Base-by-base conservation (phyloP, 2,329 filamentous ascomycete species). In the Sclerotinia nivalis region DNA sequence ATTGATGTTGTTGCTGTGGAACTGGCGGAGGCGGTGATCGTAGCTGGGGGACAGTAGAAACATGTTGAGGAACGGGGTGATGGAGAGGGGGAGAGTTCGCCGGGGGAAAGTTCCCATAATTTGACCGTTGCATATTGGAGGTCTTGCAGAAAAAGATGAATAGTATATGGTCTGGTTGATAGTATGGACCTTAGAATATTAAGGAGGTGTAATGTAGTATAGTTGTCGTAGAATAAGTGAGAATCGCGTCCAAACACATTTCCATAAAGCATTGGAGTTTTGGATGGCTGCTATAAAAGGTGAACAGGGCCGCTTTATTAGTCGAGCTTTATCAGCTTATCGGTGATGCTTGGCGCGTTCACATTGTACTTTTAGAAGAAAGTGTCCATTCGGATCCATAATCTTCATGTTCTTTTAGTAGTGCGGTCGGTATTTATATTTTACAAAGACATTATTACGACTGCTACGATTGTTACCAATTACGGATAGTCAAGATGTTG, bases 61-160 rank as follows among this genome's bases (percentile, higher is more conserved):
- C 95, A 85, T 99, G 96, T 82, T 99, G 96, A 72, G 96, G 96
- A 71, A 98, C 93, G 70, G 96, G 96, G 80, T 98, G 96, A 82
- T 98, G 96, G 76, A 98, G 89, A 74, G 95, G 94, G 79, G 94
- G 95, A 79, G 93, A 97, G 76, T 90, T 88, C 71, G 89, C 88
- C 43, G 88, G 88, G 22, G 76, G 70, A 74, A 87, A 84, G 78
- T 94, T 92, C 81, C 89, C 88, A 83, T 96, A 97, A 68, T 88
- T 85, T 79, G 90, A 86, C 80, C 93, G 91, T 83, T 97, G 95
- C 95, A 97, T 97, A 69, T 43, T 34, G 45, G 31, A 66, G 31
- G 31, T 55, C n/a, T 28, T 62, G 34, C 66, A 22, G 66, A 58
- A 59, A 58, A 31, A 54, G 45, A 43, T 18, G n/a, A 28, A 28